phyloP scores from a whole-genome alignment of 176 grass and related monocot species.

The Typha latifolia region DNA sequence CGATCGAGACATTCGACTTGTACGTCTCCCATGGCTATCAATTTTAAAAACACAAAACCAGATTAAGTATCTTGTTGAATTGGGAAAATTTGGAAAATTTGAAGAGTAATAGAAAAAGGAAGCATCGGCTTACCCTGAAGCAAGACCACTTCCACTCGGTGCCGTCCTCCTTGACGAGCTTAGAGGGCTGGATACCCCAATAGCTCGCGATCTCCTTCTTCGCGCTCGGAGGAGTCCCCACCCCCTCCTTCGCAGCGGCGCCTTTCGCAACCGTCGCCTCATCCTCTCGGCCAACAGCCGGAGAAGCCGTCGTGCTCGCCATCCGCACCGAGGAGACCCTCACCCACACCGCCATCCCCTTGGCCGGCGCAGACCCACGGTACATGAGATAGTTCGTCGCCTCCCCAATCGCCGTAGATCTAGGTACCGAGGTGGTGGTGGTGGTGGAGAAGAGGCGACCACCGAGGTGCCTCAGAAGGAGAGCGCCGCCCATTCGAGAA shows the following conservation, averaged over 20 bases:
- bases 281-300: background rate
- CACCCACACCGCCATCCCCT: background rate
- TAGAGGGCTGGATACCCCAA: conserved; percentile 51
- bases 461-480: conserved; percentile 40
- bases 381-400: background rate
- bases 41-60: background rate
- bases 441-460: conserved; percentile 19
- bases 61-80: background rate
- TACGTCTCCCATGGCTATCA: conserved; percentile 83
- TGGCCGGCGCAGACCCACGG: background rate
- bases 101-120: background rate
- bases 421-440: background rate
- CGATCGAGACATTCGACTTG: conserved; percentile 57
- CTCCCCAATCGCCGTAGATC: background rate
- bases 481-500: conserved; percentile 33
- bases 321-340: background rate
- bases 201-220: conserved; percentile 59
- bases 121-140: conserved; percentile 44
- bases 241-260: conserved; percentile 20
- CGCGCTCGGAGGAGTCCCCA: conserved; percentile 7
- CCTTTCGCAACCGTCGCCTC: background rate
- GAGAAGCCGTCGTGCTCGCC: conserved; percentile 2
- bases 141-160: conserved; percentile 77
- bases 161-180: conserved; percentile 63
- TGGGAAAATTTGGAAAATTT: too few relatives aligned